A percentile compares a stretch with the other conserved stretches of the same genome.
These are phyloP conservation scores for Dactylellina parvicollis DNA, from an alignment of 2,329 filamentous ascomycete genomes.

Conservation along the genomic window DNA sequence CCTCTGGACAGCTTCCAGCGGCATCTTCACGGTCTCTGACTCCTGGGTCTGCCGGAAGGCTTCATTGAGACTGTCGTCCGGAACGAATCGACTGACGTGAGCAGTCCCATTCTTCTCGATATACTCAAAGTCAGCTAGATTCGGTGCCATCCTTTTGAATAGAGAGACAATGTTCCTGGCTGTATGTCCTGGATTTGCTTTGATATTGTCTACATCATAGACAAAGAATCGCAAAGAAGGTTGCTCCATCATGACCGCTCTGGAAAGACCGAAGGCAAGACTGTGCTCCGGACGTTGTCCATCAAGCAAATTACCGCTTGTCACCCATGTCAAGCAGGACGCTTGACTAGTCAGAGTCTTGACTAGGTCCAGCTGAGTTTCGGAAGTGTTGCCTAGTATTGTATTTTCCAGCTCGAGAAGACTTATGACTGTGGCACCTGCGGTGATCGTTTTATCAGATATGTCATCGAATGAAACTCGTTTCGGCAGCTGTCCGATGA, in stretches of 20 bases:
- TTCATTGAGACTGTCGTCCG: slow-evolving; percentile 56
- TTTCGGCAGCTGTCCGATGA: too few relatives aligned
- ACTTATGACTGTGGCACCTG: slow-evolving; percentile 21
- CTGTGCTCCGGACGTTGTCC: slow-evolving; percentile 52
- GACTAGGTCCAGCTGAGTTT: slow-evolving; percentile 32
- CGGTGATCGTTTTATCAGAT: background rate
- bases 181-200: slow-evolving; percentile 1
- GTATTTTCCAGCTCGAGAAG: slow-evolving; percentile 49
- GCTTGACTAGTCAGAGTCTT: slow-evolving; percentile 50
- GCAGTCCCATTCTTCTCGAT: slow-evolving; percentile 58
- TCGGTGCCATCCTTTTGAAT: slow-evolving; percentile 4
- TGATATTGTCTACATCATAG: slow-evolving; percentile 54
- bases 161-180: slow-evolving; percentile 35
- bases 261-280: slow-evolving; percentile 54
- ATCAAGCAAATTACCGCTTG: slow-evolving; percentile 42
- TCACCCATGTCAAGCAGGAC: slow-evolving; percentile 55
- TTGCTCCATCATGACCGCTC: slow-evolving; percentile 56
- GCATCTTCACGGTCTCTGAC: slow-evolving; percentile 17
- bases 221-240: slow-evolving; percentile 55
- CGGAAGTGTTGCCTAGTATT: slow-evolving; percentile 36
- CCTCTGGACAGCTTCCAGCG: slow-evolving; percentile 42
- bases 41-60: slow-evolving; percentile 53
- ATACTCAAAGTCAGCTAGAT: slow-evolving; percentile 58
- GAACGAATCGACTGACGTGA: slow-evolving; percentile 58
- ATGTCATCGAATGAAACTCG: too few relatives aligned